phyloP scores from a whole-genome alignment of 1,139 yeast genomes.

The Candida neerlandica region DNA sequence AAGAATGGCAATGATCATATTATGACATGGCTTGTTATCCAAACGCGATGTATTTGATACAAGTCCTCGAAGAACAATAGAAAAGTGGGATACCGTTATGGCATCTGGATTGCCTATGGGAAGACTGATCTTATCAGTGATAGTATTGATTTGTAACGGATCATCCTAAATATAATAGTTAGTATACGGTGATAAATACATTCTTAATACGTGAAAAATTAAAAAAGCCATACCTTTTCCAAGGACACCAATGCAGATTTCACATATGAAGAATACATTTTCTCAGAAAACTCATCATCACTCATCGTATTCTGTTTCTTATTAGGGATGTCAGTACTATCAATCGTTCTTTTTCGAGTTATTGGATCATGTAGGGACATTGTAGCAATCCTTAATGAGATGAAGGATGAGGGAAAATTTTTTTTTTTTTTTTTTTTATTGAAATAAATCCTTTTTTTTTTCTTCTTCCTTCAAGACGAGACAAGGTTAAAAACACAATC shows the following conservation, averaged over 20 bases:
- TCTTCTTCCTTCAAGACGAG: neutral
- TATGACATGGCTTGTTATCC: constrained; percentile 38
- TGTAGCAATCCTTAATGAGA: constrained; percentile 18
- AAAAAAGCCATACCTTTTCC: constrained; percentile 38
- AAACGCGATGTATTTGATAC: constrained; percentile 41
- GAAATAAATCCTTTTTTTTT: neutral
- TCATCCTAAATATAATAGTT: constrained; percentile 24
- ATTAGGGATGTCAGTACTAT: constrained; percentile 9
- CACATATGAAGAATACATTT: constrained; percentile 65
- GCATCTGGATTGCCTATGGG: constrained; percentile 39
- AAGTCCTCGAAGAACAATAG: constrained; percentile 36
- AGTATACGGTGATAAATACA: constrained; percentile 43
- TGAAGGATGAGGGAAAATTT: neutral
- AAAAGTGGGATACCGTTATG: constrained; percentile 37
- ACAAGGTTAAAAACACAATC: neutral
- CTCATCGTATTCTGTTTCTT: constrained; percentile 4
- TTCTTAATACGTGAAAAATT: too few relatives aligned
- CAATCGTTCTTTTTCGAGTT: constrained; percentile 26
- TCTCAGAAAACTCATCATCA: constrained; percentile 41
- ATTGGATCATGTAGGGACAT: constrained; percentile 36
- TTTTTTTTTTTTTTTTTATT: neutral
- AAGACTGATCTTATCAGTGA: constrained; percentile 39
- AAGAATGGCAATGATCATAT: constrained; percentile 37
- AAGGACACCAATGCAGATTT: constrained; percentile 70
- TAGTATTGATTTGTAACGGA: constrained; percentile 35